Evolutionary conservation across 768 basidiomycete genomes (phyloP).

Genomic region (Tylopilus subfusipes): DNA sequence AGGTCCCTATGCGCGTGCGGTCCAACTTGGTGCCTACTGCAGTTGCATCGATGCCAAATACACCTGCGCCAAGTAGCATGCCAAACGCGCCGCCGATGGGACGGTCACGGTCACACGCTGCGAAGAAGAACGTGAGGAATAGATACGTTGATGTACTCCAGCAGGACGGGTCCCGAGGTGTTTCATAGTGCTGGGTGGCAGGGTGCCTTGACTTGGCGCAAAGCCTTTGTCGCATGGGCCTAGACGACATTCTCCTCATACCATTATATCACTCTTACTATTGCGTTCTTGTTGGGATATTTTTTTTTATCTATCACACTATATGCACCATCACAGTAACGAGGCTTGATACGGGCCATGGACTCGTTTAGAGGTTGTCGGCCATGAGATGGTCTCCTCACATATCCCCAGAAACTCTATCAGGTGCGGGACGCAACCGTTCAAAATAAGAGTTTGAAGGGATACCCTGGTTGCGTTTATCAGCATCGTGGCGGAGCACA

Average conservation of each 20-base stretch:
- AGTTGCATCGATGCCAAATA: conserved; percentile 33
- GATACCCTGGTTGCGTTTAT: conserved; percentile 53
- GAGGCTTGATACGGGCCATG: background rate
- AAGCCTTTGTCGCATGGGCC: background rate
- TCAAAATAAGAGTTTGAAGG: conserved; percentile 74
- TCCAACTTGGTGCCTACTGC: conserved; percentile 61
- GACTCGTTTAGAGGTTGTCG: no score
- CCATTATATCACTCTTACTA: conserved; percentile 18
- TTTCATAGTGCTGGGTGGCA: conserved; percentile 6
- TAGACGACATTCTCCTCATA: conserved; percentile 10
- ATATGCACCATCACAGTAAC: conserved; percentile 8
- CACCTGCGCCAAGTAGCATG: conserved; percentile 23
- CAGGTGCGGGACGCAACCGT: background rate
- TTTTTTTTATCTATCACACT: conserved; percentile 22
- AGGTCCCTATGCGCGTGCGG: conserved; percentile 53
- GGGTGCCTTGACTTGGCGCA: background rate
- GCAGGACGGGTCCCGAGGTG: conserved; percentile 37
- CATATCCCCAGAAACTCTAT: background rate
- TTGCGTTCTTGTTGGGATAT: conserved; percentile 16
- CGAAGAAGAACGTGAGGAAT: conserved; percentile 74
- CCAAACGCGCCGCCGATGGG: conserved; percentile 40
- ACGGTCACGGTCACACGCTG: conserved; percentile 49
- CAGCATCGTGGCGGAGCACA: background rate
- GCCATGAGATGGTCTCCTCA: background rate
- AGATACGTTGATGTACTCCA: conserved; percentile 93